These are phyloP conservation scores for Tricholoma flavovirens DNA, from an alignment of 768 basidiomycete genomes.

Conservation along the genomic window DNA sequence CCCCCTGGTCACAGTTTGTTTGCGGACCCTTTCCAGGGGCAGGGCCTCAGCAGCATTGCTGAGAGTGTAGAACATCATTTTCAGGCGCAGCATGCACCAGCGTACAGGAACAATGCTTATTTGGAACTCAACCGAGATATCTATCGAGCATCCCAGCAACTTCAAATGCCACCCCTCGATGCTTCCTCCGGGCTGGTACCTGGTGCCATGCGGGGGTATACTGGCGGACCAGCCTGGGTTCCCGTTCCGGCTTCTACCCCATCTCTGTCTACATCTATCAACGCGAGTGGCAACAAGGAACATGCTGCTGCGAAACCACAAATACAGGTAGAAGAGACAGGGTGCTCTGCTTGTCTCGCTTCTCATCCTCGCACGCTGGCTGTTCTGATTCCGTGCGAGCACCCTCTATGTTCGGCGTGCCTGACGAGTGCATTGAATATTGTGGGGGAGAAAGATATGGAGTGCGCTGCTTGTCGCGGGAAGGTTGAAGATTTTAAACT, in stretches of 20 bases:
- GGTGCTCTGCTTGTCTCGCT: slow-evolving; percentile 63
- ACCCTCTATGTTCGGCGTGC: slow-evolving; percentile 74
- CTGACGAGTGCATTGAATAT: slow-evolving; percentile 85
- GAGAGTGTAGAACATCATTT: slow-evolving; percentile 41
- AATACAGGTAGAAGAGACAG: slow-evolving; percentile 12
- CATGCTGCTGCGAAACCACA: neutral
- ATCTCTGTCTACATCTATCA: slow-evolving; percentile 1
- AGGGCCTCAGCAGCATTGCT: slow-evolving; percentile 29
- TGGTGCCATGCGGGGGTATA: slow-evolving; percentile 2
- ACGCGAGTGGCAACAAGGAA: neutral
- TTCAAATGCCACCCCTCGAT: slow-evolving; percentile 6
- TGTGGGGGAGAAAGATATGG: slow-evolving; percentile 85
- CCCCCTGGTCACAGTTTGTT: slow-evolving; percentile 22
- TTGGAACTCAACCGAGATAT: slow-evolving; percentile 7
- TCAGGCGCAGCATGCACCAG: slow-evolving; percentile 26
- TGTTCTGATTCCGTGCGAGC: slow-evolving; percentile 67
- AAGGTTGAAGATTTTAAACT: slow-evolving; percentile 68
- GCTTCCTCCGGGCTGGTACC: neutral
- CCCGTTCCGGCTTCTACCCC: slow-evolving; percentile 14
- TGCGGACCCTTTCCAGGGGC: slow-evolving; percentile 37
- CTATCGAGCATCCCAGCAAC: neutral
- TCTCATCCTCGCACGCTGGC: slow-evolving; percentile 43
- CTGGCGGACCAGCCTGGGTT: slow-evolving; percentile 14
- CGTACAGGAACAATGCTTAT: slow-evolving; percentile 12
- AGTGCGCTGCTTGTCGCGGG: slow-evolving; percentile 72